A percentile compares a stretch with the other conserved stretches of the same genome.
These are phyloP conservation scores for Coemansia sp. DNA, from an alignment of 192 early-diverging fungal genomes.

Conservation along the genomic window DNA sequence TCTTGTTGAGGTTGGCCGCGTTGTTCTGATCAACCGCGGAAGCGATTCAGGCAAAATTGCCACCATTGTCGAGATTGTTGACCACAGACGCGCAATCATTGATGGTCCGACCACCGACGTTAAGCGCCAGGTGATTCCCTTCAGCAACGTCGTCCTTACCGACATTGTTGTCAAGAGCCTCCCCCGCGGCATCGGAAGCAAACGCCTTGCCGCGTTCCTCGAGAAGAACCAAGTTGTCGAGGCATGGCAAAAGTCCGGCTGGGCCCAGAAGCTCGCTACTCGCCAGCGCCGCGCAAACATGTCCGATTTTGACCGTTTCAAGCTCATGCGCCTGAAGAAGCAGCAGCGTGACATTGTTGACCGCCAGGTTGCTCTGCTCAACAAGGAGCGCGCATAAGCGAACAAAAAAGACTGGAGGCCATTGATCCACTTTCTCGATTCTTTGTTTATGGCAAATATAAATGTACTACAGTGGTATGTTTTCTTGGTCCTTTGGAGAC, in stretches of 20 bases:
- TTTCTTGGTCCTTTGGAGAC: neutral
- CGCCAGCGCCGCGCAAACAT: conserved; percentile 75
- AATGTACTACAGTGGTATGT: conserved; percentile 5
- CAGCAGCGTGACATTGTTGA: conserved; percentile 59
- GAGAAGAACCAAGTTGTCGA: conserved; percentile 81
- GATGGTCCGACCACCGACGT: conserved; percentile 98
- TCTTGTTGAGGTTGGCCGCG: conserved; percentile 97
- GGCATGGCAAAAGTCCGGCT: conserved; percentile 85
- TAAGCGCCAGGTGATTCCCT: conserved; percentile 79
- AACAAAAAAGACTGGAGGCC: neutral
- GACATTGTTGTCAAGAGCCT: conserved; percentile 80
- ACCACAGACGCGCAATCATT: conserved; percentile 97
- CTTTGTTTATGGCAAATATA: conserved; percentile 6
- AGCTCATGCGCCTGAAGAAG: conserved; percentile 92
- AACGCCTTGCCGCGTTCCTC: conserved; percentile 74
- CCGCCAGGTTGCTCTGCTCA: conserved; percentile 47
- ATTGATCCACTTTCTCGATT: neutral
- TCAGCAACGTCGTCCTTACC: conserved; percentile 91
- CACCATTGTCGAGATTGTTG: conserved; percentile 98
- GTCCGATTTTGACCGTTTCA: conserved; percentile 98
- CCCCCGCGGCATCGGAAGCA: conserved; percentile 78
- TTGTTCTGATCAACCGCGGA: conserved; percentile 95
- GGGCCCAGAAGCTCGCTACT: conserved; percentile 94
- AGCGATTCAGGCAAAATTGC: conserved; percentile 95
- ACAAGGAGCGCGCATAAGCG: conserved; percentile 51